Conservation (phyloP, 305 asterid genomes). For the Fraxinus angustifolia region DNA sequence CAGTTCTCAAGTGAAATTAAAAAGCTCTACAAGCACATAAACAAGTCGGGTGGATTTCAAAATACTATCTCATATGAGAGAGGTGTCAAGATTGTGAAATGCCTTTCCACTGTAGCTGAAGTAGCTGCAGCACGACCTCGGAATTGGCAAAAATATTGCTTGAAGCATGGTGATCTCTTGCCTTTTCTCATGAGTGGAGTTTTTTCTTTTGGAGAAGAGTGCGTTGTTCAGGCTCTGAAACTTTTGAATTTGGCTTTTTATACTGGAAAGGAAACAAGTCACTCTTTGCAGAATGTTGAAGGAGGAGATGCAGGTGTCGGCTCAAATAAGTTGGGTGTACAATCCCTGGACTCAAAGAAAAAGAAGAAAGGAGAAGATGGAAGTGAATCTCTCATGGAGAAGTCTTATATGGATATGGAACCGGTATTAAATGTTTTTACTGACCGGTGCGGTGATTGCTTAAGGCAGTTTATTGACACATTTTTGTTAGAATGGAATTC, state of each 20-base stretch:
- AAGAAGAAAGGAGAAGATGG: slow-evolving; percentile 98
- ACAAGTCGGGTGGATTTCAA: slow-evolving; percentile 93
- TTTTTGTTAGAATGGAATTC: slow-evolving; percentile 96
- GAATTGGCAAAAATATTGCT: slow-evolving; percentile 97
- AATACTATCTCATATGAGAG: slow-evolving; percentile 84
- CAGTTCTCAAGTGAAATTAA: slow-evolving; percentile 87
- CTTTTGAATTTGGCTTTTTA: slow-evolving; percentile 85
- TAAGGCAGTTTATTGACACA: slow-evolving; percentile 78
- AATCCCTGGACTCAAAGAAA: slow-evolving; percentile 70
- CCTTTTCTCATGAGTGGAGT: slow-evolving; percentile 80
- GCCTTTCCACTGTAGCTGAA: slow-evolving; percentile 87
- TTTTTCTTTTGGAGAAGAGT: slow-evolving; percentile 88
- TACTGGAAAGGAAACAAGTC: slow-evolving; percentile 73
- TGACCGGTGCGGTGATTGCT: slow-evolving; percentile 71
- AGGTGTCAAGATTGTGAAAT: slow-evolving; percentile 91
- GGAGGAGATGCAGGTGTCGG: slow-evolving; percentile 58
- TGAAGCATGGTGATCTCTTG: slow-evolving; percentile 76
- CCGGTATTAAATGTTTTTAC: slow-evolving; percentile 66
- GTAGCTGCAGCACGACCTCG: slow-evolving; percentile 94
- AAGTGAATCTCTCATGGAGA: slow-evolving; percentile 65
- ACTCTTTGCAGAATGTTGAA: slow-evolving; percentile 72
- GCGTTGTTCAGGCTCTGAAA: slow-evolving; percentile 80
- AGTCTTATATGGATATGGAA: slow-evolving; percentile 93
- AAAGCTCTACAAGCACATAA: slow-evolving; percentile 85
- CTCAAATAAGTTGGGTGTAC: slow-evolving; percentile 65